Evolutionary conservation across 768 basidiomycete genomes (phyloP).

Genomic region (Suillus occidentalis): DNA sequence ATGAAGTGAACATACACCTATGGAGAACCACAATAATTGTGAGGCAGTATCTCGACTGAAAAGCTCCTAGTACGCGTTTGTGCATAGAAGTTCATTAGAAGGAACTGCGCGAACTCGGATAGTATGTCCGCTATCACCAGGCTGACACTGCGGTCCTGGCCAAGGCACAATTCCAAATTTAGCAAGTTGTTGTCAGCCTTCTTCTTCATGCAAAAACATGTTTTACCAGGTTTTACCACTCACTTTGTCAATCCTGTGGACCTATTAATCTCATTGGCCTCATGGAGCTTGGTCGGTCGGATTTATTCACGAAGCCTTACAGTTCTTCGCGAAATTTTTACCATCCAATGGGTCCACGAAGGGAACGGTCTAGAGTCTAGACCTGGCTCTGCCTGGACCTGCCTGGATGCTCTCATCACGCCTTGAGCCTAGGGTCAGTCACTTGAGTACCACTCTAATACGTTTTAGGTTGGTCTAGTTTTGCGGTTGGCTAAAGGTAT

Average conservation of each 20-base stretch:
- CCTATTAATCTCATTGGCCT: neutral
- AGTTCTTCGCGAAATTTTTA: neutral
- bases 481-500: neutral
- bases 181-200: neutral
- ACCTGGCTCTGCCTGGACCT: neutral
- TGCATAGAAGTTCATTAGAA: neutral
- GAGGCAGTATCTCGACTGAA: neutral
- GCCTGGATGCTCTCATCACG: neutral
- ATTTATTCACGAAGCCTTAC: neutral
- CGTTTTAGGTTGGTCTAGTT: neutral
- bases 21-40: too few relatives aligned
- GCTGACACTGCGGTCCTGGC: neutral
- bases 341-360: neutral
- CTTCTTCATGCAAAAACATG: neutral
- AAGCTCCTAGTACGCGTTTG: neutral
- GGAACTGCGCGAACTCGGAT: neutral
- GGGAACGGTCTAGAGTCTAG: neutral
- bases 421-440: neutral
- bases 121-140: neutral
- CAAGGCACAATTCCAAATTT: neutral
- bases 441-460: neutral
- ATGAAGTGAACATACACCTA: too few relatives aligned
- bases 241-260: neutral
- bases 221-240: neutral
- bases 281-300: neutral